These are phyloP conservation scores for Chlorencoelia australis DNA, from an alignment of 2,329 filamentous ascomycete genomes.

Conservation along the genomic window DNA sequence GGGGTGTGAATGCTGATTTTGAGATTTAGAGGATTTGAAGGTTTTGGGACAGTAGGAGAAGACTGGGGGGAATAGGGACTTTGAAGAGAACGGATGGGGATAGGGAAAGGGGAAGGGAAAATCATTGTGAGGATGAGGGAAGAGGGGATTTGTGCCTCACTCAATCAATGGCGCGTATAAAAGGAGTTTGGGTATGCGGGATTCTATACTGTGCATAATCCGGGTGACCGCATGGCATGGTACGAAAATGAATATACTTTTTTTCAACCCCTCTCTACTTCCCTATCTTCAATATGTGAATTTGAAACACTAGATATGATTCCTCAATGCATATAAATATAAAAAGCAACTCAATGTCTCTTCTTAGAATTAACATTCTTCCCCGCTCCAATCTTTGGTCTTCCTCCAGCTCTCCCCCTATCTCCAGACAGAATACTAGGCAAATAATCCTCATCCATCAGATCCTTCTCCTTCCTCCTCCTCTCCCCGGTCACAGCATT, in stretches of 20 bases:
- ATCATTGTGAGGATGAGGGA: too few species aligned
- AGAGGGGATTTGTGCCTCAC: too few species aligned
- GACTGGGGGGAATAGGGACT: neutral
- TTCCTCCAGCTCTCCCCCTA: conserved; percentile 52
- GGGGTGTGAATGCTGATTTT: conserved; percentile 1
- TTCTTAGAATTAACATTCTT: conserved; percentile 75
- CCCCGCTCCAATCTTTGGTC: conserved; percentile 74
- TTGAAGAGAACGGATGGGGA: neutral
- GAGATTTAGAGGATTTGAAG: conserved; percentile 32
- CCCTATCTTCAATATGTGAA: neutral
- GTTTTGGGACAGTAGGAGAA: conserved; percentile 31
- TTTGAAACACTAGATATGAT: neutral
- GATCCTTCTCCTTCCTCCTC: conserved; percentile 61
- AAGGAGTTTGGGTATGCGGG: too few species aligned
- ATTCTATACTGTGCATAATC: too few species aligned
- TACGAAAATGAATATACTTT: too few species aligned
- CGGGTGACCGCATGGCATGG: too few species aligned
- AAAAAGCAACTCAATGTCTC: too few species aligned
- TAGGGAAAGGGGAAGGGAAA: neutral
- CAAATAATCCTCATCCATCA: conserved; percentile 93
- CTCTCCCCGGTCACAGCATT: conserved; percentile 53
- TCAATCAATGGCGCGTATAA: too few species aligned
- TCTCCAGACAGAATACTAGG: conserved; percentile 78
- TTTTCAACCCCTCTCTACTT: neutral
- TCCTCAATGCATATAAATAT: too few species aligned